Evolutionary conservation across 2,329 filamentous ascomycete species (phyloP).

Genomic region (Xylaria polymorpha): DNA sequence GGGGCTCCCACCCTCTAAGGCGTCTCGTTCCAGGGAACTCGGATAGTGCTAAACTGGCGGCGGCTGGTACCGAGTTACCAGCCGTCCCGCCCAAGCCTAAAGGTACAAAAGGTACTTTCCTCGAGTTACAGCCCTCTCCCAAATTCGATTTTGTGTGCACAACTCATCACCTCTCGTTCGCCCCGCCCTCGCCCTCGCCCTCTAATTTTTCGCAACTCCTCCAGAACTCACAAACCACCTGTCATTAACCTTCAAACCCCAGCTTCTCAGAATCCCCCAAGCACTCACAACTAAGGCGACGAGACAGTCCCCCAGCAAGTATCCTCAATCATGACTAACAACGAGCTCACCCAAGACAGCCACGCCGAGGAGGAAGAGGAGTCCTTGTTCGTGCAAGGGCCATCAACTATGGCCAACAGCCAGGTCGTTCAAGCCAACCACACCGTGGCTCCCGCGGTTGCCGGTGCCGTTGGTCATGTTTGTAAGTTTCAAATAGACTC

Average conservation of each 20-base stretch:
- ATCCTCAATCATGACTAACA: too few relatives aligned
- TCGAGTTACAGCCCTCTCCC: not conserved
- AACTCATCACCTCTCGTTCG: not conserved
- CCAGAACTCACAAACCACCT: too few relatives aligned
- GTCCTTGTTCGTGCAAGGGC: not conserved
- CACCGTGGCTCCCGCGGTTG: conserved; percentile 10
- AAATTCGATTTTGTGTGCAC: not conserved
- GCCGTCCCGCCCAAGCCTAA: not conserved
- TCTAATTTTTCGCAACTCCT: too few relatives aligned
- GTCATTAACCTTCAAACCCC: too few relatives aligned
- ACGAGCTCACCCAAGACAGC: too few relatives aligned
- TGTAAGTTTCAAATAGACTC: conserved; percentile 12
- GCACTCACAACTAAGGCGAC: too few relatives aligned
- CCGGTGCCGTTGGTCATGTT: not conserved
- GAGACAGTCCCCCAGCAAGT: too few relatives aligned
- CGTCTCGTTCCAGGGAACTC: not conserved
- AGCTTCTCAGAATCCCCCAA: too few relatives aligned
- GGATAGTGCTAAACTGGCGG: not conserved
- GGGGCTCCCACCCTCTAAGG: conserved; percentile 13
- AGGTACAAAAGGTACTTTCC: not conserved
- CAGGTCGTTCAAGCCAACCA: not conserved
- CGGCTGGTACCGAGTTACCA: not conserved
- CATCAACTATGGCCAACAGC: conserved; percentile 1
- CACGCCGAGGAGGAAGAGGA: not conserved
- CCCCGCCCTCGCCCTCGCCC: not conserved